Percentiles rank a stretch among this genome's conserved stretches.
phyloP scores from a whole-genome alignment of 305 asterid genomes.

The Fraxinus xanthoxyloides region DNA sequence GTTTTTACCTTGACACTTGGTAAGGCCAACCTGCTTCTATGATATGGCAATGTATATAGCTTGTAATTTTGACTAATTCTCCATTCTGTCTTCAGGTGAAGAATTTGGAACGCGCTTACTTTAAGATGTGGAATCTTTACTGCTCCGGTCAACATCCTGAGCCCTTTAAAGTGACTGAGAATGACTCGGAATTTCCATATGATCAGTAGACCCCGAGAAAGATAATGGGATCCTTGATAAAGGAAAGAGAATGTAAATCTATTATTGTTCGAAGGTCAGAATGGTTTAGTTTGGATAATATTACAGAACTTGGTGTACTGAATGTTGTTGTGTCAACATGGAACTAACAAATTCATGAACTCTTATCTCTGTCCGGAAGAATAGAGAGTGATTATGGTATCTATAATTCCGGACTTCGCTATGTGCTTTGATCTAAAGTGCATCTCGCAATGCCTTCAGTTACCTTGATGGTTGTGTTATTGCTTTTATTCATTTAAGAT shows the following conservation, averaged over 20 bases:
- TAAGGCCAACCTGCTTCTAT: background rate
- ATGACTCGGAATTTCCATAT: constrained; percentile 71
- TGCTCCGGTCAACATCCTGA: constrained; percentile 85
- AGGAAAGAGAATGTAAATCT: constrained; percentile 18
- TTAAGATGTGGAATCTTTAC: constrained; percentile 90
- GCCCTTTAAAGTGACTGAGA: constrained; percentile 80
- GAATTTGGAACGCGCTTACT: constrained; percentile 86
- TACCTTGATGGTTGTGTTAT: background rate
- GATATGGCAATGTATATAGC: background rate
- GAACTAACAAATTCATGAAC: background rate
- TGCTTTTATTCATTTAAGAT: background rate
- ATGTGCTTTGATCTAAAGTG: background rate
- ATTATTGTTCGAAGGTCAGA: constrained; percentile 18
- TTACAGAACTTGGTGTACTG: constrained; percentile 13
- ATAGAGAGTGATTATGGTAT: background rate
- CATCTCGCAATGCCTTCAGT: background rate
- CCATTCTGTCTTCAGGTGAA: constrained; percentile 51
- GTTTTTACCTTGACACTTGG: background rate
- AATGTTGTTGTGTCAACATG: background rate
- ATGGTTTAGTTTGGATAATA: constrained; percentile 10
- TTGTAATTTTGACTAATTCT: background rate
- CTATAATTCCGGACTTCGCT: background rate
- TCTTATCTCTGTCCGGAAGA: background rate
- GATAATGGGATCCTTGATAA: constrained; percentile 49
- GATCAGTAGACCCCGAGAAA: constrained; percentile 42